Percentiles rank a stretch among this genome's conserved stretches.
phyloP scores from a whole-genome alignment of 2,329 filamentous ascomycete genomes.

The Esteya vermicola region DNA sequence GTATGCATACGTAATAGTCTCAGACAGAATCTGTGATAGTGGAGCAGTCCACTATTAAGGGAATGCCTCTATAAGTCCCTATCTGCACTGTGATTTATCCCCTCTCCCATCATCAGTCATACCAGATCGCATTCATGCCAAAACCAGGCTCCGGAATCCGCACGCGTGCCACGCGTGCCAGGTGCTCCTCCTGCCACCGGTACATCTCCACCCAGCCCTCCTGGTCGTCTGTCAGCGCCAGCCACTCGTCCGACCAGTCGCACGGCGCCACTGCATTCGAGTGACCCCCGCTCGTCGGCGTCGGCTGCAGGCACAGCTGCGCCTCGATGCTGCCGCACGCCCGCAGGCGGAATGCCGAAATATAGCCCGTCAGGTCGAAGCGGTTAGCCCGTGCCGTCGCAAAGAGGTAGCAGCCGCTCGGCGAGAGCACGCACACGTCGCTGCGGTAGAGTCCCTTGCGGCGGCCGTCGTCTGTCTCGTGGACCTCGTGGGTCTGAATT shows the following conservation, averaged over 20 bases:
- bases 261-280: constrained; percentile 79
- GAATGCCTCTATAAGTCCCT: too few species aligned
- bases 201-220: constrained; percentile 81
- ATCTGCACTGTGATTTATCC: not conserved
- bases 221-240: constrained; percentile 83
- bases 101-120: constrained; percentile 41
- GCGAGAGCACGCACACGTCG: constrained; percentile 65
- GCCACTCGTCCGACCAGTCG: constrained; percentile 74
- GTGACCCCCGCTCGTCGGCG: constrained; percentile 75
- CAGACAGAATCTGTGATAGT: too few species aligned
- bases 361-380: constrained; percentile 64
- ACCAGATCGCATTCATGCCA: constrained; percentile 96
- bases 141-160: constrained; percentile 79
- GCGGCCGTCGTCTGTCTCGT: constrained; percentile 15
- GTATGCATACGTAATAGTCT: too few species aligned
- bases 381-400: constrained; percentile 71
- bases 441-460: constrained; percentile 58
- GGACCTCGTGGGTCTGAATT: constrained; percentile 34
- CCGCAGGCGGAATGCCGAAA: constrained; percentile 62
- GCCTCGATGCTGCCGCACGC: constrained; percentile 57
- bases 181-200: constrained; percentile 68
- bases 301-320: constrained; percentile 71
- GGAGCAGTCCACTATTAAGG: too few species aligned
- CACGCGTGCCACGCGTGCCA: constrained; percentile 62
- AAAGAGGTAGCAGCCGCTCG: constrained; percentile 62